phyloP scores from a whole-genome alignment of 495 filamentous ascomycete genomes.

The Aspergillus taichungensis region DNA sequence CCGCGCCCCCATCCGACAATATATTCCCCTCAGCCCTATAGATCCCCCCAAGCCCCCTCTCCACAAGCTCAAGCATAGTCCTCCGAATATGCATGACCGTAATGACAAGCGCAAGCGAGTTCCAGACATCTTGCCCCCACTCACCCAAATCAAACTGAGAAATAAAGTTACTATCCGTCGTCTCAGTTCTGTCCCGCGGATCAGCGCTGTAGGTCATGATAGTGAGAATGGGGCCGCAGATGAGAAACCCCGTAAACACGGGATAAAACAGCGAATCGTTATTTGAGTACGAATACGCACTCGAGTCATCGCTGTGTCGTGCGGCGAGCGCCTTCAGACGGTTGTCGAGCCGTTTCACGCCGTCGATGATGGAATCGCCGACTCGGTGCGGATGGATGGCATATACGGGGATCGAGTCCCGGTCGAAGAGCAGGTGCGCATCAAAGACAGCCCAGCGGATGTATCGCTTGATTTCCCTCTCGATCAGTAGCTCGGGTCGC shows the following conservation, averaged over 20 bases:
- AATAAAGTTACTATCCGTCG: slow-evolving; percentile 19
- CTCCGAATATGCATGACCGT: slow-evolving; percentile 28
- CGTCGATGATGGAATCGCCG: slow-evolving; percentile 20
- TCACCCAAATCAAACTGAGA: slow-evolving; percentile 33
- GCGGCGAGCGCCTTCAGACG: slow-evolving; percentile 21
- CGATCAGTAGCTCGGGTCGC: slow-evolving; percentile 22
- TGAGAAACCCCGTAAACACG: slow-evolving; percentile 30
- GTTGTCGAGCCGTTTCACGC: slow-evolving; percentile 21
- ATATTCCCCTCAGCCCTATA: not conserved
- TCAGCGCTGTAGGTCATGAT: slow-evolving; percentile 31
- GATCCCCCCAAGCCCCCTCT: slow-evolving; percentile 5
- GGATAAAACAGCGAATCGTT: slow-evolving; percentile 6
- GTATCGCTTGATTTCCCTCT: slow-evolving; percentile 26
- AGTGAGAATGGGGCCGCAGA: slow-evolving; percentile 34
- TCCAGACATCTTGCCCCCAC: slow-evolving; percentile 38
- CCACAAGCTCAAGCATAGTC: slow-evolving; percentile 25
- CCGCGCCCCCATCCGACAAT: not conserved
- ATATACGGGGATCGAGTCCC: slow-evolving; percentile 21
- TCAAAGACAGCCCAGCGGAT: slow-evolving; percentile 38
- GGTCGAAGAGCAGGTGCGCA: slow-evolving; percentile 16
- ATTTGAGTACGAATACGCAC: not conserved
- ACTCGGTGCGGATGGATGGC: slow-evolving; percentile 21
- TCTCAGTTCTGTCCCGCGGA: slow-evolving; percentile 8
- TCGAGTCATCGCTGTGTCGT: slow-evolving; percentile 13
- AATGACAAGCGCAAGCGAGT: slow-evolving; percentile 37